A percentile compares a stretch with the other conserved stretches of the same genome.
Evolutionary conservation across 2,329 filamentous ascomycete genomes (phyloP).

Genomic region (Xylariaceae sp.): DNA sequence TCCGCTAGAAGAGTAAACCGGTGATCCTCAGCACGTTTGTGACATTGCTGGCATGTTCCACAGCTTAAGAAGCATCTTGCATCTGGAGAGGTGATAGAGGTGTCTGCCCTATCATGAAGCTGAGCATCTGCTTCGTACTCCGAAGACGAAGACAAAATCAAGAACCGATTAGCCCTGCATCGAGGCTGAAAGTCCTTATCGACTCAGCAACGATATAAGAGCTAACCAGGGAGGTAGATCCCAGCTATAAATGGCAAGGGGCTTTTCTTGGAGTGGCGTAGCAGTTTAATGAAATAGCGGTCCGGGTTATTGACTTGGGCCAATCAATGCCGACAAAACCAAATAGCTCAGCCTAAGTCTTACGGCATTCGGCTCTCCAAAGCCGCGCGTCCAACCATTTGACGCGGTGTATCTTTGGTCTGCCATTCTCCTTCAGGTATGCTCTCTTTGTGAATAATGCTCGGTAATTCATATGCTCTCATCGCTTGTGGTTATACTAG

Average conservation of each 20-base stretch:
- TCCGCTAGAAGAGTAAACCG: conserved; percentile 4
- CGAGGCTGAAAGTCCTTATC: background rate
- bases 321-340: conserved; percentile 7
- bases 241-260: conserved; percentile 20
- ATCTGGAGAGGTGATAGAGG: background rate
- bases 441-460: background rate
- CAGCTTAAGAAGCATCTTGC: background rate
- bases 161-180: no score
- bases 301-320: background rate
- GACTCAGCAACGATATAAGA: conserved; percentile 14
- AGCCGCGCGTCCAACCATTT: no score
- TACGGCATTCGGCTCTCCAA: conserved; percentile 7
- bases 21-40: conserved; percentile 10
- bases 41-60: conserved; percentile 13
- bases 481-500: no score
- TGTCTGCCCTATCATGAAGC: background rate
- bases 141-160: no score
- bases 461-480: no score
- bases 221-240: conserved; percentile 13
- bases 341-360: conserved; percentile 1
- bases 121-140: conserved; percentile 4
- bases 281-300: conserved; percentile 12
- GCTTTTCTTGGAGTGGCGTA: conserved; percentile 6
- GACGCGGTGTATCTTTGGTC: background rate
- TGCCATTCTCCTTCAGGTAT: background rate